Percentiles rank a stretch among this genome's conserved stretches.
Conservation (phyloP, 2,329 filamentous ascomycete genomes). For the Colletotrichum salicis region DNA sequence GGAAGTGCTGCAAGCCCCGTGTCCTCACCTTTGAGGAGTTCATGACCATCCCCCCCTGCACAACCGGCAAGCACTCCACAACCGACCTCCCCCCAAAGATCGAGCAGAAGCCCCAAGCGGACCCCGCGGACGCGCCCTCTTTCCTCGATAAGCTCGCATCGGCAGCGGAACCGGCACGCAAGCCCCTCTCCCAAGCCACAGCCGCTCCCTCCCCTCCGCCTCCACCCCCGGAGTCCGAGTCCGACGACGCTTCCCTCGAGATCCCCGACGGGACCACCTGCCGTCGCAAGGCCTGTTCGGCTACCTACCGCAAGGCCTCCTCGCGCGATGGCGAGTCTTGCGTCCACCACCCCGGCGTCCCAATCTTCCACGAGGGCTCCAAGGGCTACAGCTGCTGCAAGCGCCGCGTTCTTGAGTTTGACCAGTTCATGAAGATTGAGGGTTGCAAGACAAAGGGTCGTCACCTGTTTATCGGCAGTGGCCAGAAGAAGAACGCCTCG, state of each 20-base stretch:
- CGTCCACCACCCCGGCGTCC: conserved; percentile 86
- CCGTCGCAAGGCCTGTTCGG: conserved; percentile 79
- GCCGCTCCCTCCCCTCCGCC: conserved; percentile 64
- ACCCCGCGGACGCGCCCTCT: conserved; percentile 52
- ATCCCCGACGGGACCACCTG: conserved; percentile 82
- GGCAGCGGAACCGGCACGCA: conserved; percentile 54
- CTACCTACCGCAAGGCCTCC: conserved; percentile 69
- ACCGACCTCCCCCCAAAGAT: conserved; percentile 76
- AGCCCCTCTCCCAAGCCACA: conserved; percentile 46
- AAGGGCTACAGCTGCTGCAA: conserved; percentile 99
- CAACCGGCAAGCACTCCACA: conserved; percentile 89
- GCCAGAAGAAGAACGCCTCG: conserved; percentile 70
- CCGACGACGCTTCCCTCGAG: conserved; percentile 80
- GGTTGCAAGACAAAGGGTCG: conserved; percentile 85
- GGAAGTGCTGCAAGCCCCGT: conserved; percentile 98
- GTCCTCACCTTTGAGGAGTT: conserved; percentile 99
- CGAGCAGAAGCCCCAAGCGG: conserved; percentile 61
- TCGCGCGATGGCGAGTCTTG: conserved; percentile 79
- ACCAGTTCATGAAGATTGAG: conserved; percentile 96
- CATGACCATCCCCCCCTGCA: conserved; percentile 91
- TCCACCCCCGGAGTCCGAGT: conserved; percentile 80
- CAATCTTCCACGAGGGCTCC: conserved; percentile 97
- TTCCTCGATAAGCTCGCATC: conserved; percentile 54
- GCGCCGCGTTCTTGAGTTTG: conserved; percentile 92
- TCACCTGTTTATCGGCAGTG: conserved; percentile 87